phyloP scores from a whole-genome alignment of 2,329 filamentous ascomycete genomes.

The Ascomycota sp. region DNA sequence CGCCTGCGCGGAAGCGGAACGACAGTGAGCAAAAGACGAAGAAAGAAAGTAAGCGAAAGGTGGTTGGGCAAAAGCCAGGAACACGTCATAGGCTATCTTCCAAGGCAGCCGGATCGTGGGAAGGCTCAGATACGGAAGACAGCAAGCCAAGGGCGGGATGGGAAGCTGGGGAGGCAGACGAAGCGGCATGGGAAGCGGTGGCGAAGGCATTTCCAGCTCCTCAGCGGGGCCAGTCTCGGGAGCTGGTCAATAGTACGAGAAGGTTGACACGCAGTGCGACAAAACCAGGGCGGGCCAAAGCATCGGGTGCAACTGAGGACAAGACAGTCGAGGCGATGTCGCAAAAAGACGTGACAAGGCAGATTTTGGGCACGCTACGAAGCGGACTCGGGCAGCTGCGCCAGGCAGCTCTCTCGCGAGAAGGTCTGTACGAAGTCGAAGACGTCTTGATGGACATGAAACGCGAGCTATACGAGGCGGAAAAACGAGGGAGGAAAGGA shows the following conservation, averaged over 20 bases:
- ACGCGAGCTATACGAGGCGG: slow-evolving; percentile 48
- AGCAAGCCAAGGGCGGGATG: background rate
- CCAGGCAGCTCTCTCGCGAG: slow-evolving; percentile 33
- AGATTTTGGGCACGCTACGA: slow-evolving; percentile 13
- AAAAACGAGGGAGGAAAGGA: slow-evolving; percentile 26
- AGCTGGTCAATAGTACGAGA: background rate
- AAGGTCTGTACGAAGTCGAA: slow-evolving; percentile 49
- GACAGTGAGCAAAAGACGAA: background rate
- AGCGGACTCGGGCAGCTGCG: slow-evolving; percentile 32
- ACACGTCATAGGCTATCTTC: background rate
- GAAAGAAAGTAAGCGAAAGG: background rate
- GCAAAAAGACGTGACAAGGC: slow-evolving; percentile 3
- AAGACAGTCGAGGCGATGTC: slow-evolving; percentile 1
- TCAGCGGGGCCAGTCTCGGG: slow-evolving; percentile 10
- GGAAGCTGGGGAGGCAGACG: slow-evolving; percentile 15
- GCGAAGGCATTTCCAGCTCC: slow-evolving; percentile 18
- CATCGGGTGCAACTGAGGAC: slow-evolving; percentile 1
- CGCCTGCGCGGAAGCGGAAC: slow-evolving; percentile 2
- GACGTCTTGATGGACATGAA: slow-evolving; percentile 62
- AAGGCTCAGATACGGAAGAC: too few species aligned
- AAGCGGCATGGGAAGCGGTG: slow-evolving; percentile 18
- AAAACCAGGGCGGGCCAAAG: background rate
- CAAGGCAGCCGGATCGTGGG: too few species aligned
- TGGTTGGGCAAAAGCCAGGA: background rate
- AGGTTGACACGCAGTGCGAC: background rate